Evolutionary conservation across 2,329 filamentous ascomycete genomes (phyloP), one percentile per base, ranked within the genome.

Genomic region (Cladosporium sp.): DNA sequence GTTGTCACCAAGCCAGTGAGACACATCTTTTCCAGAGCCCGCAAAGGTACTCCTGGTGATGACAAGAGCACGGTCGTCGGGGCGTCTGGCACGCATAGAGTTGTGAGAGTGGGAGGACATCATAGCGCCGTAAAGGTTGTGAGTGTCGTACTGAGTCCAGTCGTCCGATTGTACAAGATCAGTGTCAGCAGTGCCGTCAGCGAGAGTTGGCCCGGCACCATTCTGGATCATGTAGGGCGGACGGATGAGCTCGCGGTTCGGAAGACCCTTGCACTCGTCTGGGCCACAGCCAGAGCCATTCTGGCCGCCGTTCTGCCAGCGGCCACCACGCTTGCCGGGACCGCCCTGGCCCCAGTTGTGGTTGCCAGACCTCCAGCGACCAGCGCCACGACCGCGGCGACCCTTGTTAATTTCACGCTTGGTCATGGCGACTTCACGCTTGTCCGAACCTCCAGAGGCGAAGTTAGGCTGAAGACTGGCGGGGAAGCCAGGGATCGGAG

Each of bases 71-170:
- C 86, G 79, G 6, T 80, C 70, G 1, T 66, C 64, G 0, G 86
- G 84, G 0, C 84, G 79, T 6, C 85, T 79, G 11, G 72, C 67
- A 6, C 80, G 66, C 84, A 89, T 86, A 1, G 86, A 82, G 9
- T 75, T 67, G 48, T 79, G 76, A 0, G 83, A 85, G 3, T 78
- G 71, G 12, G 73, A 67, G 1, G 82, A 83, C 85, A 89, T 89
- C 82, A 88, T 74, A 61, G 79, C 78, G 1, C 86, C 86, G 63
- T 86, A 88, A 1, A 89, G 67, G 57, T 89, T 89, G 63, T 89
- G 86, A 0, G 82, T 85, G 58, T 89, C 86, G 60, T 86, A 88
- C 66, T 85, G 80, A 15, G 74, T 71, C 30, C 83, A 69, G 1
- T 84, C 84, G 53, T 85, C 83, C 24, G 80, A 73, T 64, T 88